Evolutionary conservation across 192 early-diverging fungal species (phyloP).

Genomic region (Backusella liffmaniae): DNA sequence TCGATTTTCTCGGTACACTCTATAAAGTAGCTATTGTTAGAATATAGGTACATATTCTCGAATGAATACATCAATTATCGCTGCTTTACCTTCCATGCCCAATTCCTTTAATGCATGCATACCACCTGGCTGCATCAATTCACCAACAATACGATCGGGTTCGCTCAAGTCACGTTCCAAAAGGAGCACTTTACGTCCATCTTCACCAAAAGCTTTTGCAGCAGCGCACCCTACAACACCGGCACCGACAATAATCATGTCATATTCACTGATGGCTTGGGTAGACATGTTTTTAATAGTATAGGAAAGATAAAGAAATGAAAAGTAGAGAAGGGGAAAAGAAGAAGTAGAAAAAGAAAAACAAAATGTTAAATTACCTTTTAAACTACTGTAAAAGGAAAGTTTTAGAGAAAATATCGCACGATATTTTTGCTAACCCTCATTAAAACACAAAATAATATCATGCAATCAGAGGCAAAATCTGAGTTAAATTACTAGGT

Average conservation of each 20-base stretch:
- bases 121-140: conserved; percentile 94
- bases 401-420: conserved; percentile 4
- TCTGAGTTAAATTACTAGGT: neutral
- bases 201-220: conserved; percentile 70
- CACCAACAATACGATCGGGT: conserved; percentile 97
- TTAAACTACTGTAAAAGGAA: neutral
- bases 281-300: neutral
- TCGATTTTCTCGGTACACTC: conserved; percentile 85
- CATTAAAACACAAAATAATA: neutral
- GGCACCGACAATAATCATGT: conserved; percentile 87
- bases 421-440: neutral
- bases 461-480: neutral
- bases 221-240: conserved; percentile 88
- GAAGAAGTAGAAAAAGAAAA: neutral
- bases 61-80: neutral
- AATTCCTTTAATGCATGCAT: conserved; percentile 75
- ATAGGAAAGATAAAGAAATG: neutral
- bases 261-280: conserved; percentile 39
- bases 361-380: neutral
- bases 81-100: conserved; percentile 59
- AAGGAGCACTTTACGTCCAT: conserved; percentile 69
- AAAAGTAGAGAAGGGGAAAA: neutral
- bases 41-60: neutral
- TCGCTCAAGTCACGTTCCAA: conserved; percentile 87
- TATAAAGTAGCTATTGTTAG: conserved; percentile 11